Conservation (phyloP, 257 asterid genomes). For the Capsicum baccatum region DNA sequence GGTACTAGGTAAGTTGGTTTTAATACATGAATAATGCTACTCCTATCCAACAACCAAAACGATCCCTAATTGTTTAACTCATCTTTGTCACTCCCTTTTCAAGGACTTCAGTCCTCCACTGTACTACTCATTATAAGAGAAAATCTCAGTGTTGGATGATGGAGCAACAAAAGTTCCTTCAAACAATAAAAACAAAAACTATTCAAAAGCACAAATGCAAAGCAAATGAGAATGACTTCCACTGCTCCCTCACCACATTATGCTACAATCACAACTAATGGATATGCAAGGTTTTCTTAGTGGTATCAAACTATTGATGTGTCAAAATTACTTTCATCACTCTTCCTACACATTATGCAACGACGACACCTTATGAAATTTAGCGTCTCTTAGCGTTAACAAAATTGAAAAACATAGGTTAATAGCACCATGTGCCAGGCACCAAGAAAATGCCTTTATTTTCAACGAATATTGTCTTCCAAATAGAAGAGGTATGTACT, state of each 20-base stretch:
- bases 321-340: no score
- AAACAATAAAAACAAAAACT: not conserved
- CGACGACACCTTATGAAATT: no score
- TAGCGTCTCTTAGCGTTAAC: no score
- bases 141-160: not conserved
- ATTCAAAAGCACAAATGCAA: not conserved
- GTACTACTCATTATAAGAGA: not conserved
- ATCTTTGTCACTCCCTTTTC: not conserved
- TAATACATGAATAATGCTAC: not conserved
- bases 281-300: not conserved
- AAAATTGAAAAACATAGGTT: no score
- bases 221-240: constrained; percentile 16
- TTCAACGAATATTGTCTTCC: not conserved
- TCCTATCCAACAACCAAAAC: not conserved
- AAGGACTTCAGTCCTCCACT: not conserved
- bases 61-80: not conserved
- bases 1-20: not conserved
- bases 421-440: not conserved
- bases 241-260: not conserved
- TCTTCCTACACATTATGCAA: no score
- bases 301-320: not conserved
- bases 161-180: not conserved
- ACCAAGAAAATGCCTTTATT: constrained; percentile 26
- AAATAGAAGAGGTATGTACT: not conserved
- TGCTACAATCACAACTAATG: constrained; percentile 9